Evolutionary conservation across 768 basidiomycete species (phyloP), one percentile per base, ranked within the genome.

Genomic region (Tylopilus plumbeoviolaceoides): DNA sequence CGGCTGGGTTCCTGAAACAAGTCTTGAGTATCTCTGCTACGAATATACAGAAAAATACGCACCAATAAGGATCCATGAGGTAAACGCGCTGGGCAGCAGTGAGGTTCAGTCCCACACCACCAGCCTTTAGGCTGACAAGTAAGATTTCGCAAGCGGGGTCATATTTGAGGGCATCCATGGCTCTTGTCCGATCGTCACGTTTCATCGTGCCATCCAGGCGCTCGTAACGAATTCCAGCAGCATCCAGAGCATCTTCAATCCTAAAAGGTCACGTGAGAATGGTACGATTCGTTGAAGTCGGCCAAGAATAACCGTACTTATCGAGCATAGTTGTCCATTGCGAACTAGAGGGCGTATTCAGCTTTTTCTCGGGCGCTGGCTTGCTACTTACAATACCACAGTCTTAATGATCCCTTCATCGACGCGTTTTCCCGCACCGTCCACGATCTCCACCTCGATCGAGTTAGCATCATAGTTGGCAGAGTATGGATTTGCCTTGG

Each of bases 151-250:
- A 91, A 23, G 75, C 76, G 14, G 92, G 93, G 63, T 99, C 94
- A 58, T 80, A 78, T 72, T 94, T 95, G 53, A 99, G 77, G 2
- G 87, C 83, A 15, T 97, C 93, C 89, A 98, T 95, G 4, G 97
- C 91, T 50, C 81, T 80, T 12, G 84, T 87, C 17, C 97, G 85
- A 50, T 95, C 94, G 48, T 97, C 95, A 44, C 95, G 87, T 67
- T 90, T 95, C 97, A 99, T 99, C 4, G 92, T 94, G 1, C 97
- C 97, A 69, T 99, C 97, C 40, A 99, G 73, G 46, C 97, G 85
- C 60, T 94, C 89, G 67, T 91, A 97, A 23, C 80, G 82, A 64
- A 99, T 99, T 25, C 82, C 79, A 10, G 86, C 82, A 30, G 81
- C 75, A 59, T 91, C 87, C 28, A 98, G 71, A 28, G 93, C 94